Evolutionary conservation across 208 protist species (phyloP).

Genomic region (Acanthamoeba rhysodes): DNA sequence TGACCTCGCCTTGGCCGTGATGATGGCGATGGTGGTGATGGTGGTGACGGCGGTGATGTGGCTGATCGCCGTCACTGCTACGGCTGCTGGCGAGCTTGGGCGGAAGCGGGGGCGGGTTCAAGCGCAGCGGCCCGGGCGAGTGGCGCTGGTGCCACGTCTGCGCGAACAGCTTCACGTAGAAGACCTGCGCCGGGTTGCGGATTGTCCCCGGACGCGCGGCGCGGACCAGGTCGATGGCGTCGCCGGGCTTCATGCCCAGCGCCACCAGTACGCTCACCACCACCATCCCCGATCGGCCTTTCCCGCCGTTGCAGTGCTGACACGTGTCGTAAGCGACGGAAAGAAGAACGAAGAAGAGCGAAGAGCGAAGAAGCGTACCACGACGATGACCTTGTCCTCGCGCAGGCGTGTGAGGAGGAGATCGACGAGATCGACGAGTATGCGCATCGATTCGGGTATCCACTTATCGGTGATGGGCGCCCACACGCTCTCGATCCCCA

Average conservation of each 20-base stretch:
- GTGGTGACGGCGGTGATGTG: background rate
- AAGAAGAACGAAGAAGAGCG: background rate
- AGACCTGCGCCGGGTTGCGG: slow-evolving; percentile 39
- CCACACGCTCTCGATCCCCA: slow-evolving; percentile 45
- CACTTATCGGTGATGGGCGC: slow-evolving; percentile 60
- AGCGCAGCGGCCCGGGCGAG: background rate
- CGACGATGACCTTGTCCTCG: slow-evolving; percentile 51
- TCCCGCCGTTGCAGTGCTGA: slow-evolving; percentile 49
- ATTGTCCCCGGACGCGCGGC: slow-evolving; percentile 35
- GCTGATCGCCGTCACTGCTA: background rate
- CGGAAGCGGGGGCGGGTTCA: background rate
- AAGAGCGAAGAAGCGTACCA: background rate
- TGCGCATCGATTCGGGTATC: background rate
- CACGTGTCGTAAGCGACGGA: background rate
- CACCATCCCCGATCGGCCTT: slow-evolving; percentile 52
- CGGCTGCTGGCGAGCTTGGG: background rate
- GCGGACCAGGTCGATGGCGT: slow-evolving; percentile 14
- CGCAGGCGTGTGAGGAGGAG: background rate
- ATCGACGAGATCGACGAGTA: background rate
- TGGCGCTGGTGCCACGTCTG: slow-evolving; percentile 22
- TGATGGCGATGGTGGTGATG: background rate
- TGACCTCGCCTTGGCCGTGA: background rate
- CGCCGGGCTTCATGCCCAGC: background rate
- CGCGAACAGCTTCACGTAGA: slow-evolving; percentile 47
- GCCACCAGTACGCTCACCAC: slow-evolving; percentile 58